Evolutionary conservation across 805 yeast genomes (phyloP).

Genomic region (Yarrowia sp.): DNA sequence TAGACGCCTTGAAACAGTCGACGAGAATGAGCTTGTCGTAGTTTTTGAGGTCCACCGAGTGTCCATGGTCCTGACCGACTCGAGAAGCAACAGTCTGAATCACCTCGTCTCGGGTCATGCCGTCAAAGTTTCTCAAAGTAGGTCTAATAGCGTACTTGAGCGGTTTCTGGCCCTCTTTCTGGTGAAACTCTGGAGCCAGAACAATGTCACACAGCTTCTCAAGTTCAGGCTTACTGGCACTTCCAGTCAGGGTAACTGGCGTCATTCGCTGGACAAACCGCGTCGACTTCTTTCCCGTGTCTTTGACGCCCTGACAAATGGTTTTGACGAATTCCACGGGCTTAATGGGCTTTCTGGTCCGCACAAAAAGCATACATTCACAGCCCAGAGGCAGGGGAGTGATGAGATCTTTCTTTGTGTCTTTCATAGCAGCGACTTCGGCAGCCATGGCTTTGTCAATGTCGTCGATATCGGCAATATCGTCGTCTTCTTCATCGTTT

Average conservation of each 20-base stretch:
- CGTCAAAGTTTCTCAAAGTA: slow-evolving; percentile 71
- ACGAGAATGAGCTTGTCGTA: slow-evolving; percentile 77
- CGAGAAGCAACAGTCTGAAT: slow-evolving; percentile 66
- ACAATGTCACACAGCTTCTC: slow-evolving; percentile 55
- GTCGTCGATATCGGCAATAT: slow-evolving; percentile 62
- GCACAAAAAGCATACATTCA: slow-evolving; percentile 67
- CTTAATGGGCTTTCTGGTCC: slow-evolving; percentile 71
- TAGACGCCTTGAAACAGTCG: slow-evolving; percentile 82
- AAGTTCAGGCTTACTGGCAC: slow-evolving; percentile 68
- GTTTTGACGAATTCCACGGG: slow-evolving; percentile 68
- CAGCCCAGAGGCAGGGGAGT: slow-evolving; percentile 35
- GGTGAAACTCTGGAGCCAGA: slow-evolving; percentile 66
- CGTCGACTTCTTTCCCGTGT: slow-evolving; percentile 51
- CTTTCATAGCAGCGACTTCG: slow-evolving; percentile 59
- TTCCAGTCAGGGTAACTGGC: slow-evolving; percentile 73
- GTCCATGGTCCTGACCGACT: slow-evolving; percentile 68
- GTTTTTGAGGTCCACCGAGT: slow-evolving; percentile 72
- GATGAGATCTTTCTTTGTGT: slow-evolving; percentile 32
- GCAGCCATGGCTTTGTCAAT: slow-evolving; percentile 48
- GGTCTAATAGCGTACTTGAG: slow-evolving; percentile 75
- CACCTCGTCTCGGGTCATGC: slow-evolving; percentile 66
- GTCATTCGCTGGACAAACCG: slow-evolving; percentile 74
- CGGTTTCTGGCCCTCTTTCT: slow-evolving; percentile 39
- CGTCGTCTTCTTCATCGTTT: slow-evolving; percentile 41
- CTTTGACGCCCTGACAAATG: slow-evolving; percentile 59